Evolutionary conservation across 352 stramenopile genomes (phyloP), one percentile per base, ranked within the genome.

Genomic region (Halophytophthora batemanensis): DNA sequence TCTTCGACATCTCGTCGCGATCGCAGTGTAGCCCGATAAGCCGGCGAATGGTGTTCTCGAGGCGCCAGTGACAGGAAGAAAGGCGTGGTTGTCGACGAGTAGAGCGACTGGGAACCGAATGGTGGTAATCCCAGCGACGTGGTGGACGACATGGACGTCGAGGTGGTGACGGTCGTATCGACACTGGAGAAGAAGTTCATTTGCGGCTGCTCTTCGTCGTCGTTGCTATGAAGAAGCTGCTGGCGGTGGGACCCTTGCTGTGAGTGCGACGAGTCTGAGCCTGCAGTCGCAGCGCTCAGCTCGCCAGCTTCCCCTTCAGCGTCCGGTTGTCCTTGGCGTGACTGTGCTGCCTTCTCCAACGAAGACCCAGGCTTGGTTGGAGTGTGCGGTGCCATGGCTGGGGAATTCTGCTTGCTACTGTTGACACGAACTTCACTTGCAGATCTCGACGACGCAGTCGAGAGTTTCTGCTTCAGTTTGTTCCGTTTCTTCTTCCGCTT

Each of bases 61-160:
- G 66, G 59, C 10, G 63, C 59, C 44, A 88, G 60, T 13, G 68
- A 81, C 21, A 87, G 39, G n/a, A 81, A 92, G 44, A 87, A 77
- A 2, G 74, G 65, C 25, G 58, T 66, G 17, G 59, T 56, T 21
- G 54, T 51, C 8, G 69, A 60, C 5, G 69, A 66, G 28, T 86
- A 86, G 22, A 88, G 64, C 8, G 68, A 55, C 3, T 82, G 64
- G 5, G 72, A 58, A 13, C 69, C 63, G 53, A 83, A 86, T 0
- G 70, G 44, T 10, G 71, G 42, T 21, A 77, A 22, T 25, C 66
- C 51, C 23, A 74, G 43, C 5, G 69, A 45, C 3, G 69, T 59
- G 7, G 54, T 29, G 22, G 76, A 69, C 14, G 56, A 51, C 25
- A 55, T 54, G 28, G 62, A 53, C n/a, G 52, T 50, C 1, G 53